Percentiles rank a stretch among this genome's conserved stretches.
Evolutionary conservation across 108 stramenopile genomes (phyloP).

Genomic region (Mediolabrus comicus): DNA sequence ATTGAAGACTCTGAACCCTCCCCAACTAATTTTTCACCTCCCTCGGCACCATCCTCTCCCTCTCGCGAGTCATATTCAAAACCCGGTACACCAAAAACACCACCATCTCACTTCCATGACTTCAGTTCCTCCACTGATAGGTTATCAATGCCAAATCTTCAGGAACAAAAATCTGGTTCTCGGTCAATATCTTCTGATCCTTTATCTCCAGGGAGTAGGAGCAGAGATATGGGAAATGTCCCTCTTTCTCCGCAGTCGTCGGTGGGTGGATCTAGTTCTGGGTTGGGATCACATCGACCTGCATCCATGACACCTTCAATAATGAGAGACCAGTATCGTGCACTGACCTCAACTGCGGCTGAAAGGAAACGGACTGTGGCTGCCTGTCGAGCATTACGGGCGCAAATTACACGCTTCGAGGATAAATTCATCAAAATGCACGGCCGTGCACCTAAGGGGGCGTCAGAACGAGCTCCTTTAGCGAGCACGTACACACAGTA

Average conservation of each 20-base stretch:
- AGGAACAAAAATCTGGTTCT: slow-evolving; percentile 18
- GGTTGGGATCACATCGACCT: slow-evolving; percentile 40
- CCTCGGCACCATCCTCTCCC: slow-evolving; percentile 34
- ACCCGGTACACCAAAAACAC: slow-evolving; percentile 30
- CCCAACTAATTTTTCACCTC: slow-evolving; percentile 3
- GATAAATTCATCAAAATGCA: slow-evolving; percentile 78
- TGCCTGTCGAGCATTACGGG: slow-evolving; percentile 83
- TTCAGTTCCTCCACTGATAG: slow-evolving; percentile 8
- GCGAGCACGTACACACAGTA: slow-evolving; percentile 89
- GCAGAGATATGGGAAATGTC: slow-evolving; percentile 8
- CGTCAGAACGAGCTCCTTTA: slow-evolving; percentile 80
- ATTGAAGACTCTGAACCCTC: slow-evolving; percentile 18
- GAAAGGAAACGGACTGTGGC: slow-evolving; percentile 86
- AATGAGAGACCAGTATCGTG: slow-evolving; percentile 64
- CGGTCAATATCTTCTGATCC: slow-evolving; percentile 38
- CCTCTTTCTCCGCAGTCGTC: slow-evolving; percentile 44
- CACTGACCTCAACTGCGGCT: slow-evolving; percentile 79
- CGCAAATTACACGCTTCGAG: slow-evolving; percentile 88
- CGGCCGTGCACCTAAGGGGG: slow-evolving; percentile 78
- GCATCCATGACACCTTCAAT: slow-evolving; percentile 39
- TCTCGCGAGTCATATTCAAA: slow-evolving; percentile 14
- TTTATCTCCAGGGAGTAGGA: slow-evolving; percentile 15
- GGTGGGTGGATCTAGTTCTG: slow-evolving; percentile 35
- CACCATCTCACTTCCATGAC: slow-evolving; percentile 24
- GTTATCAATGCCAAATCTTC: slow-evolving; percentile 11